Percentiles rank a stretch among this genome's conserved stretches.
Conservation (phyloP, 495 filamentous ascomycete genomes). For the Daldinia childiae region DNA sequence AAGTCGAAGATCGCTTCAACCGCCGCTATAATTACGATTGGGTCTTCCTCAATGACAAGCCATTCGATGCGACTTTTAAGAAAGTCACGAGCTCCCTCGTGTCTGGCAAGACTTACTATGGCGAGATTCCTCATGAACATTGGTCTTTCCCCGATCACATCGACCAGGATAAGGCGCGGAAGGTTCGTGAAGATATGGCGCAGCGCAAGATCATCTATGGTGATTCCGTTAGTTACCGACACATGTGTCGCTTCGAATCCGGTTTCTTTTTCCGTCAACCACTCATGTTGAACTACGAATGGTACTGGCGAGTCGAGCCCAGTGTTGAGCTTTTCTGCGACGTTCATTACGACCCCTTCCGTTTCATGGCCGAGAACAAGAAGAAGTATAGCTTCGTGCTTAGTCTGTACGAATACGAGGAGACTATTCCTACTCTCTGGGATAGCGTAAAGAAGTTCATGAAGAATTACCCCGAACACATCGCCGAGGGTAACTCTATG, state of each 20-base stretch:
- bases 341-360: constrained; percentile 83
- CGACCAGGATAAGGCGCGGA: constrained; percentile 82
- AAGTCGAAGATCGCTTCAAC: constrained; percentile 98
- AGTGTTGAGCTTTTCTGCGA: constrained; percentile 90
- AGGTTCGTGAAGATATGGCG: constrained; percentile 85
- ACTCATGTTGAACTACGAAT: constrained; percentile 85
- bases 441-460: constrained; percentile 93
- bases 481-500: constrained; percentile 86
- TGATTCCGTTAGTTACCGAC: constrained; percentile 88
- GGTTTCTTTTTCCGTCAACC: constrained; percentile 92
- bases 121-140: constrained; percentile 82
- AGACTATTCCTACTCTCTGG: constrained; percentile 97
- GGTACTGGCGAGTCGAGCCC: constrained; percentile 93
- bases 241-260: constrained; percentile 95
- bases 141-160: constrained; percentile 92
- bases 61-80: constrained; percentile 92
- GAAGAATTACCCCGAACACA: constrained; percentile 84
- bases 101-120: constrained; percentile 92
- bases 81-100: constrained; percentile 86
- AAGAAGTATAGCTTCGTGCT: constrained; percentile 93
- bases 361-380: constrained; percentile 84
- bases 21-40: constrained; percentile 95
- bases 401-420: constrained; percentile 92
- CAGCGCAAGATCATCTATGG: constrained; percentile 92
- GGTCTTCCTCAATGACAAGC: constrained; percentile 97